These are phyloP conservation scores for Boechera retrofracta DNA, from an alignment of 345 rosid species.

Conservation along the genomic window DNA sequence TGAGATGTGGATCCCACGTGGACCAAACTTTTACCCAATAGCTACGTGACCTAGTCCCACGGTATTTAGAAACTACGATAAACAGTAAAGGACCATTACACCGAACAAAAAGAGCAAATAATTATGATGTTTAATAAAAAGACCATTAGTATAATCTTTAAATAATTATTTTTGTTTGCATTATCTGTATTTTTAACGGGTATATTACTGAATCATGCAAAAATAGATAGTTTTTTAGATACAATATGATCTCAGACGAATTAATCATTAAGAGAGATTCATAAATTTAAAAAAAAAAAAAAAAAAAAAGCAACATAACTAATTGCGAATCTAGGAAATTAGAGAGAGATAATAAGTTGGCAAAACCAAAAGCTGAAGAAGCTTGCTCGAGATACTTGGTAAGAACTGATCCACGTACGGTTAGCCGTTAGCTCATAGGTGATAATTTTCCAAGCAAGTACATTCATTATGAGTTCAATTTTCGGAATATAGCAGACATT, in stretches of 20 bases:
- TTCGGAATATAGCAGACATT: conserved; percentile 11
- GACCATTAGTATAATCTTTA: not conserved
- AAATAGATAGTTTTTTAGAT: not conserved
- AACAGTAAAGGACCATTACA: not conserved
- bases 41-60: conserved; percentile 39
- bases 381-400: not conserved
- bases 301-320: not conserved
- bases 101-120: not conserved
- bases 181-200: not conserved
- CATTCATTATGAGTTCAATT: not conserved
- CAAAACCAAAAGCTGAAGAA: not conserved
- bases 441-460: not conserved
- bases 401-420: not conserved
- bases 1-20: conserved; percentile 46
- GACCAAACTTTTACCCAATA: conserved; percentile 43
- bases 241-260: not conserved
- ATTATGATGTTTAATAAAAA: not conserved
- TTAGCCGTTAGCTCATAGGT: conserved; percentile 5
- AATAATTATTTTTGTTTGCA: too few species aligned
- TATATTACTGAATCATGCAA: not conserved
- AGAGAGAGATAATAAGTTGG: not conserved
- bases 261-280: not conserved
- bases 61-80: not conserved
- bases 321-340: not conserved
- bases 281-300: not conserved